Conservation (phyloP, 306 rosid species). For the Ormosia emarginata region DNA sequence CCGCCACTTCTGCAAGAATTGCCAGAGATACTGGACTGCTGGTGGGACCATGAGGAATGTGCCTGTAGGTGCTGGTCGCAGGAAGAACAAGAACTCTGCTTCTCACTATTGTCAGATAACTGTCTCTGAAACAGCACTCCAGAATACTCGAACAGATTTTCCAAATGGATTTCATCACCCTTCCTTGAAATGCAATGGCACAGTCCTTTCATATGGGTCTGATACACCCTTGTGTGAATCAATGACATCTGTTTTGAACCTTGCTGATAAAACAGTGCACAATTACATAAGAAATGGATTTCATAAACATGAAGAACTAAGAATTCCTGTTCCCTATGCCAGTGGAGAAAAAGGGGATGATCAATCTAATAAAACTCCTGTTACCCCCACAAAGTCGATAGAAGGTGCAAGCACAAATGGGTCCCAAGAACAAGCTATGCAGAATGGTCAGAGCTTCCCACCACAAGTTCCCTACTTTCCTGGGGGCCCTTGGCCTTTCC, state of each 20-base stretch:
- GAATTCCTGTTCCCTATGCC: constrained; percentile 27
- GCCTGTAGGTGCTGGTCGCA: constrained; percentile 86
- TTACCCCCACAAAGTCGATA: constrained; percentile 44
- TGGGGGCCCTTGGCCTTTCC: constrained; percentile 54
- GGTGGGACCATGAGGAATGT: constrained; percentile 92
- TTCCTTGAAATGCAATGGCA: constrained; percentile 42
- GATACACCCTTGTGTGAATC: constrained; percentile 61
- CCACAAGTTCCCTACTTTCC: constrained; percentile 54
- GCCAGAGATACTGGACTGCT: constrained; percentile 94
- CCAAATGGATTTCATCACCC: constrained; percentile 34
- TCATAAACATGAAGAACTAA: constrained; percentile 37
- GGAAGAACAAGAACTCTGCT: constrained; percentile 59
- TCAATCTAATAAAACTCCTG: constrained; percentile 52
- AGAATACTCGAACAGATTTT: constrained; percentile 4
- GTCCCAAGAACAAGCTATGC: constrained; percentile 33
- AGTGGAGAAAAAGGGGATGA: constrained; percentile 45
- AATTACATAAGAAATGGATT: constrained; percentile 35
- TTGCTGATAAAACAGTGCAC: constrained; percentile 24
- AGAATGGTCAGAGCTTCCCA: constrained; percentile 36
- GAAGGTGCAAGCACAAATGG: constrained; percentile 35
- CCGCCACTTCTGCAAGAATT: constrained; percentile 89
- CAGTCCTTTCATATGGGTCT: constrained; percentile 58
- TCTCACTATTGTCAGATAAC: constrained; percentile 55
- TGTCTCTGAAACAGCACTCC: constrained; percentile 48
- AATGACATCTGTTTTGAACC: constrained; percentile 46